Evolutionary conservation across 2,329 filamentous ascomycete genomes (phyloP).

Genomic region (Bipolaris zeicola): DNA sequence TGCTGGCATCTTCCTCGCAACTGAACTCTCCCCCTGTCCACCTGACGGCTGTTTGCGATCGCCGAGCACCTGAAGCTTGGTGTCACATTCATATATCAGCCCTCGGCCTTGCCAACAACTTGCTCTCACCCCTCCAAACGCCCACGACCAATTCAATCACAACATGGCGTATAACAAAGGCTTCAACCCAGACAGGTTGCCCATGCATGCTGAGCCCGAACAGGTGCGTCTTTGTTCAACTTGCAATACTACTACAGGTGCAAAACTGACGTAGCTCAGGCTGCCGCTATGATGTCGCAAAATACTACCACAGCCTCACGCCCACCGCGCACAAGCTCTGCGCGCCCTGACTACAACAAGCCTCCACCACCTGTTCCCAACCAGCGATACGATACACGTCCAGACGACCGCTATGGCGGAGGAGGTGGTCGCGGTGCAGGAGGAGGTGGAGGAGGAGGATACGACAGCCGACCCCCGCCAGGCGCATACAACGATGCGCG

Average conservation of each 20-base stretch:
- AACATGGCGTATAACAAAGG: constrained; percentile 91
- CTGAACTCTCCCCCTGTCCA: constrained; percentile 1
- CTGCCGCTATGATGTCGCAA: constrained; percentile 50
- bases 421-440: constrained; percentile 25
- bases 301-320: constrained; percentile 24
- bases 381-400: constrained; percentile 43
- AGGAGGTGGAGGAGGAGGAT: constrained; percentile 18
- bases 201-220: constrained; percentile 83
- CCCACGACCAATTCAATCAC: neutral
- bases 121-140: constrained; percentile 8
- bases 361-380: constrained; percentile 46
- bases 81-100: constrained; percentile 27
- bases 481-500: constrained; percentile 49
- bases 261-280: constrained; percentile 35
- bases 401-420: constrained; percentile 46
- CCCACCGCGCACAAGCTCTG: constrained; percentile 44
- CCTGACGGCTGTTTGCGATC: constrained; percentile 10
- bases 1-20: constrained; percentile 10
- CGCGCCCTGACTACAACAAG: constrained; percentile 52
- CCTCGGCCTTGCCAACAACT: constrained; percentile 5
- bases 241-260: neutral
- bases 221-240: constrained; percentile 56
- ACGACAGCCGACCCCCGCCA: constrained; percentile 44
- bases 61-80: constrained; percentile 15
- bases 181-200: constrained; percentile 93